Evolutionary conservation across 2,329 filamentous ascomycete species (phyloP), one percentile per base, ranked within the genome.

Genomic region (Bipolaris oryzae): DNA sequence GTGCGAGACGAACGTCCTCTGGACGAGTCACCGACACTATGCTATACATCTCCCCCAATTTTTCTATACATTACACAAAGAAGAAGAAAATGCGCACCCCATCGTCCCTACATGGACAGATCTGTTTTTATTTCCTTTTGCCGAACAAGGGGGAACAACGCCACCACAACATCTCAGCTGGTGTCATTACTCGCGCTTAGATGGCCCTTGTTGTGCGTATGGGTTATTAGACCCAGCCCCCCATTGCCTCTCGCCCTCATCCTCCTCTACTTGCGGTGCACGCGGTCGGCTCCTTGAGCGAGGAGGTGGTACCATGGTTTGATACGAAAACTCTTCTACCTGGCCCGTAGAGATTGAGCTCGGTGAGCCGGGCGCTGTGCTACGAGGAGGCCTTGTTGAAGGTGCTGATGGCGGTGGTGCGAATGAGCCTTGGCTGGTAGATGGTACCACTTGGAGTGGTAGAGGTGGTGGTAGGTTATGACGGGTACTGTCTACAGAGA

Each of bases 321-420:
- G 72, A 50, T 71, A 74, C 18, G 71, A 67, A 18, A 64, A 73
- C 44, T 75, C 73, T 39, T 74, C 71, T 18, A 73, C 63, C 18
- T 70, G 59, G 5, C 70, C 71, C 0, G 73, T 74, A 0, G 72
- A 72, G 5, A 74, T 61, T 0, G 74, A 74, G 33, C 47, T 66
- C 3, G 73, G 72, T n/a, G 70, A 73, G 3, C 61, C 62, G 1
- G 72, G 72, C 1, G 58, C 62, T n/a, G 61, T 64, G 51, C 50
- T 67, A 15, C 67, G 69, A 4, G 63, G 58, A 7, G 64, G 63
- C 11, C 63, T 65, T 7, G 68, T 51, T 23, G 57, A 57, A 20
- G 51, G 54, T 16, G 55, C 58, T 10, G 23, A 20, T 13, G 62
- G 68, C 7, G 68, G 66, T 2, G 63, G 62, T 3, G 69, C 67